Percentiles rank a stretch among this genome's conserved stretches.
These are phyloP conservation scores for Mycosphaerelloides madeirae DNA, from an alignment of 2,329 filamentous ascomycete genomes.

Conservation along the genomic window DNA sequence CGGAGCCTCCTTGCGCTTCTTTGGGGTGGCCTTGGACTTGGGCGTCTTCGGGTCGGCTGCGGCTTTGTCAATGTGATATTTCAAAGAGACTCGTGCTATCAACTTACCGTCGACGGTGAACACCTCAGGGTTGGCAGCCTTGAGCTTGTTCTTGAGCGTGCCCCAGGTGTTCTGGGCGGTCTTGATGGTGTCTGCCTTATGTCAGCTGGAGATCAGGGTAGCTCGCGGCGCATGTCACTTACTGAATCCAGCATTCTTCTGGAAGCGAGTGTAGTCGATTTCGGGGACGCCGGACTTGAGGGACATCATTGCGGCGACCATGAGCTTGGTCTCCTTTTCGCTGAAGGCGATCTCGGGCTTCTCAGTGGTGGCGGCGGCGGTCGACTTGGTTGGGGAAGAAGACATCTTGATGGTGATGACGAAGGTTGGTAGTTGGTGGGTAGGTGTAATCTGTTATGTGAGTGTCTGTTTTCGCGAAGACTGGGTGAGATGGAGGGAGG, in stretches of 20 bases:
- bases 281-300: constrained; percentile 32
- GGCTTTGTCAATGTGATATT: background rate
- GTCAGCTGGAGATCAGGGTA: constrained; percentile 13
- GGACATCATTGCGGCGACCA: constrained; percentile 27
- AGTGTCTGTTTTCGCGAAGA: no score
- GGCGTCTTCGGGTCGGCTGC: constrained; percentile 8
- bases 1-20: constrained; percentile 30
- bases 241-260: constrained; percentile 24
- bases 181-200: constrained; percentile 21
- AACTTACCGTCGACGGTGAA: constrained; percentile 15
- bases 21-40: constrained; percentile 19
- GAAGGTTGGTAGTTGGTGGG: background rate
- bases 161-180: constrained; percentile 34
- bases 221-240: constrained; percentile 12
- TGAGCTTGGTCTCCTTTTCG: constrained; percentile 27
- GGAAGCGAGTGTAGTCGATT: constrained; percentile 31
- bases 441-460: background rate
- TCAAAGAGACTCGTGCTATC: no score
- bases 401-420: constrained; percentile 10
- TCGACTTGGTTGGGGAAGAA: constrained; percentile 3
- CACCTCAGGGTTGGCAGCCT: constrained; percentile 10
- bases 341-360: constrained; percentile 22
- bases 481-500: no score
- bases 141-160: constrained; percentile 33
- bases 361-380: constrained; percentile 5